Evolutionary conservation across 1,284 basidiomycete species (phyloP).

Genomic region (Papiliotrema fonsecae): DNA sequence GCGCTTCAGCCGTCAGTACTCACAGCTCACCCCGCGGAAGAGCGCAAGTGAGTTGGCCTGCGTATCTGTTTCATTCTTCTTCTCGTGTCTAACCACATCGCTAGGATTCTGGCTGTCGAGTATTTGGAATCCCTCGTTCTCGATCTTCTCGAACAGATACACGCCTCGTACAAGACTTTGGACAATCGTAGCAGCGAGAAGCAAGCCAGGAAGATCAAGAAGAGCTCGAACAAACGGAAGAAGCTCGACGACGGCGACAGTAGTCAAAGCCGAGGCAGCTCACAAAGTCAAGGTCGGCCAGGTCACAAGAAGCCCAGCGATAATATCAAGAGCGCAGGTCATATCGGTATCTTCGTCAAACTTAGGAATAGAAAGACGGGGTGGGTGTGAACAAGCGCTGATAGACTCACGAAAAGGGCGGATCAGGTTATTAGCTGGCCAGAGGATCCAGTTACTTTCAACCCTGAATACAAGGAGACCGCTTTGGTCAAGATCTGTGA

Average conservation of each 20-base stretch:
- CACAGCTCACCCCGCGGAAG: too few relatives aligned
- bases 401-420: not conserved
- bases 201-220: not conserved
- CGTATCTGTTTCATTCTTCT: not conserved
- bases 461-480: not conserved
- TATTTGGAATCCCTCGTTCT: slow-evolving; percentile 19
- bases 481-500: slow-evolving; percentile 5
- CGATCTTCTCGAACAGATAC: slow-evolving; percentile 16
- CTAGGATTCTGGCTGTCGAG: slow-evolving; percentile 5
- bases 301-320: not conserved
- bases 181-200: not conserved
- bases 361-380: slow-evolving; percentile 15
- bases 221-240: not conserved
- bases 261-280: not conserved
- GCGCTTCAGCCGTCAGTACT: too few relatives aligned
- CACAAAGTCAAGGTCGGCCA: not conserved
- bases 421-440: slow-evolving; percentile 28
- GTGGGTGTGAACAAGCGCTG: slow-evolving; percentile 2
- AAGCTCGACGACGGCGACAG: not conserved
- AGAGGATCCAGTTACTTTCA: slow-evolving; percentile 16
- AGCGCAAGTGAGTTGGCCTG: not conserved
- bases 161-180: not conserved
- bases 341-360: slow-evolving; percentile 5
- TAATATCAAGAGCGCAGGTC: not conserved
- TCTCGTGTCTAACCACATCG: not conserved